Percentiles rank a stretch among this genome's conserved stretches.
Conservation (phyloP, 1,284 basidiomycete genomes). For the Melampsora larici-populina region DNA sequence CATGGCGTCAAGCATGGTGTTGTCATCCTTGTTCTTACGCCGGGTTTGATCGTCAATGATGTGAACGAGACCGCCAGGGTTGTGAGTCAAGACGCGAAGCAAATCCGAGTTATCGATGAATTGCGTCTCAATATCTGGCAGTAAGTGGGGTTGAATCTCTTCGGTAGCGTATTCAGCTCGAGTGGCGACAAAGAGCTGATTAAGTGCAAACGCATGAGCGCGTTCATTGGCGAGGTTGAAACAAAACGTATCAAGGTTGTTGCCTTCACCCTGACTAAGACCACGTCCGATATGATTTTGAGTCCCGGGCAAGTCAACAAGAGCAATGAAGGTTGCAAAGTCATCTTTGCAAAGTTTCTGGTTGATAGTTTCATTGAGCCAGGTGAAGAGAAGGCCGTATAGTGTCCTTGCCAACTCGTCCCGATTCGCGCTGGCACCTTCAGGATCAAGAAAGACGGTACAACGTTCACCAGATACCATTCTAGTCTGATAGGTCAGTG, state of each 20-base stretch:
- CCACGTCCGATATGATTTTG: constrained; percentile 68
- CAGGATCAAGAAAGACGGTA: constrained; percentile 90
- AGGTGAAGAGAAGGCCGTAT: constrained; percentile 90
- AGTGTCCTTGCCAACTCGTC: constrained; percentile 90
- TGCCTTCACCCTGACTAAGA: constrained; percentile 58
- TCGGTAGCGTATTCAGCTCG: constrained; percentile 72
- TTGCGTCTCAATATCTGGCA: constrained; percentile 62
- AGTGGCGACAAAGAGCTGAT: constrained; percentile 65
- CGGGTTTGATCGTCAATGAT: constrained; percentile 97
- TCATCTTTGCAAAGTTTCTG: constrained; percentile 87
- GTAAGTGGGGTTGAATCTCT: constrained; percentile 68
- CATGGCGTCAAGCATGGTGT: constrained; percentile 91
- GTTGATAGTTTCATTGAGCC: constrained; percentile 95
- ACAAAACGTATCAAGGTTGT: constrained; percentile 92
- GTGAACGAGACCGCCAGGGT: constrained; percentile 85
- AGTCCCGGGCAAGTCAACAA: constrained; percentile 91
- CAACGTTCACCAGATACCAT: constrained; percentile 90
- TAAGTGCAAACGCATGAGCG: constrained; percentile 77
- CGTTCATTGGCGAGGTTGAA: constrained; percentile 94
- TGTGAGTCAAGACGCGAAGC: constrained; percentile 77
- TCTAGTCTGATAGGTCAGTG: constrained; percentile 86
- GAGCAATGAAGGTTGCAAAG: constrained; percentile 84
- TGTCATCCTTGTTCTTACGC: constrained; percentile 81
- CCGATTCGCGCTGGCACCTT: constrained; percentile 83
- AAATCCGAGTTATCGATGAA: constrained; percentile 92